A percentile compares a stretch with the other conserved stretches of the same genome.
Conservation (phyloP, 306 rosid genomes). For the Astragalus glycyphyllos region DNA sequence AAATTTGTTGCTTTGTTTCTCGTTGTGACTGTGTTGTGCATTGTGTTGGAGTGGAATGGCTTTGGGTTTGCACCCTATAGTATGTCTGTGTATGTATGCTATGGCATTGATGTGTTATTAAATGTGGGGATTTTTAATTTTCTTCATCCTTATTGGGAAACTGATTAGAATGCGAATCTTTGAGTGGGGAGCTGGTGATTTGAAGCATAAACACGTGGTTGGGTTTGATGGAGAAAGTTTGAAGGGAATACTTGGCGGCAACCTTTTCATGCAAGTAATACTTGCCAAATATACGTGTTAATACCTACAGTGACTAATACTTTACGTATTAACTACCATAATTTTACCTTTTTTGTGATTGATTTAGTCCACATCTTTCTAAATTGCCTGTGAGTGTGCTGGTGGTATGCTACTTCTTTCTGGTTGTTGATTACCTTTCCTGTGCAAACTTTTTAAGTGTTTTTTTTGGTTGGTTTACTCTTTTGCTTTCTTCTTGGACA, state of each 20-base stretch:
- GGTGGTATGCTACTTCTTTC: constrained; percentile 26
- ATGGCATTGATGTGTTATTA: constrained; percentile 44
- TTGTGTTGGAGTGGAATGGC: constrained; percentile 61
- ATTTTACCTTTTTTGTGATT: constrained; percentile 16
- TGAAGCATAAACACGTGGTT: constrained; percentile 41
- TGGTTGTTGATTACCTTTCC: constrained; percentile 24
- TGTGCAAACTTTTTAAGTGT: constrained; percentile 18
- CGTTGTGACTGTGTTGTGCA: constrained; percentile 57
- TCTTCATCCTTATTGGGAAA: constrained; percentile 40
- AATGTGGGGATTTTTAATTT: constrained; percentile 36
- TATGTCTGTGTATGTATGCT: constrained; percentile 37
- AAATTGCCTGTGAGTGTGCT: constrained; percentile 28
- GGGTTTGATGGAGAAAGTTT: constrained; percentile 39
- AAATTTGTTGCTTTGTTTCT: constrained; percentile 38
- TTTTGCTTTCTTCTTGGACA: constrained; percentile 21
- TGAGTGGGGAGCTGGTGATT: constrained; percentile 45
- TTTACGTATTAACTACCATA: constrained; percentile 26
- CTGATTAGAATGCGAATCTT: constrained; percentile 40
- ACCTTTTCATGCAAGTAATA: constrained; percentile 48
- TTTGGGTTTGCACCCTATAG: constrained; percentile 41
- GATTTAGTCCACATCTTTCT: constrained; percentile 18
- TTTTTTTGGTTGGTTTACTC: not conserved
- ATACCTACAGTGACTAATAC: constrained; percentile 24
- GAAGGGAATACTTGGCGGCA: constrained; percentile 58
- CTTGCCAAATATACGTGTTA: constrained; percentile 35